phyloP scores from a whole-genome alignment of 2,329 filamentous ascomycete genomes.

The Neopestalotiopsis sp. region DNA sequence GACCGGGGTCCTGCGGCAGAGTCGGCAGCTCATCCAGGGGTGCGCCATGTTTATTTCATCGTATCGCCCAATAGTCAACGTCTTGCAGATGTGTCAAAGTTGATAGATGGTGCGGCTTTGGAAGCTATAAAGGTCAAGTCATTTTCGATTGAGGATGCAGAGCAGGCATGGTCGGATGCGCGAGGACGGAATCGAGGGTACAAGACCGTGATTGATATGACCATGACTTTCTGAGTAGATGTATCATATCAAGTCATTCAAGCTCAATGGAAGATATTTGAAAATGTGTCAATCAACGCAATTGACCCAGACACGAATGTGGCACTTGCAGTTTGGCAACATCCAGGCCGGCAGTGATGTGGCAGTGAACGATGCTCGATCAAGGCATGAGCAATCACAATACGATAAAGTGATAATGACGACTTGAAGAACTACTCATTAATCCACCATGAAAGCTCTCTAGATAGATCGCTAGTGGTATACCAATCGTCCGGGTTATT shows the following conservation, averaged over 20 bases:
- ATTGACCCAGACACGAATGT: no score
- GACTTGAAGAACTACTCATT: neutral
- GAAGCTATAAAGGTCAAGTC: slow-evolving; percentile 26
- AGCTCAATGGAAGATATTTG: neutral
- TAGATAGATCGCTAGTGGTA: neutral
- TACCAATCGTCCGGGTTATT: neutral
- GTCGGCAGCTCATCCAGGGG: slow-evolving; percentile 21
- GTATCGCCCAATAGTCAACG: slow-evolving; percentile 27
- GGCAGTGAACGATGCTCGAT: no score
- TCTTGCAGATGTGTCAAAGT: slow-evolving; percentile 23
- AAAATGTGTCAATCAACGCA: no score
- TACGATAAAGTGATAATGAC: no score
- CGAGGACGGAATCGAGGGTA: slow-evolving; percentile 25
- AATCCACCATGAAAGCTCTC: slow-evolving; percentile 3
- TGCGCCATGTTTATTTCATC: slow-evolving; percentile 36
- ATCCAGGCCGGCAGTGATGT: no score
- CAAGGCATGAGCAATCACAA: neutral
- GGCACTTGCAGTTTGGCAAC: no score
- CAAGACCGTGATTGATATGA: slow-evolving; percentile 32
- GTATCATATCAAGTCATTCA: neutral
- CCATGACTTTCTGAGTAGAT: neutral
- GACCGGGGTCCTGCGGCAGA: slow-evolving; percentile 25
- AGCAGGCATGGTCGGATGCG: slow-evolving; percentile 33
- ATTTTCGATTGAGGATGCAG: slow-evolving; percentile 29
- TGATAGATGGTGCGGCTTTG: slow-evolving; percentile 30